Base-by-base conservation (phyloP, 2,329 filamentous ascomycete genomes). In the Pseudogymnoascus sp. region DNA sequence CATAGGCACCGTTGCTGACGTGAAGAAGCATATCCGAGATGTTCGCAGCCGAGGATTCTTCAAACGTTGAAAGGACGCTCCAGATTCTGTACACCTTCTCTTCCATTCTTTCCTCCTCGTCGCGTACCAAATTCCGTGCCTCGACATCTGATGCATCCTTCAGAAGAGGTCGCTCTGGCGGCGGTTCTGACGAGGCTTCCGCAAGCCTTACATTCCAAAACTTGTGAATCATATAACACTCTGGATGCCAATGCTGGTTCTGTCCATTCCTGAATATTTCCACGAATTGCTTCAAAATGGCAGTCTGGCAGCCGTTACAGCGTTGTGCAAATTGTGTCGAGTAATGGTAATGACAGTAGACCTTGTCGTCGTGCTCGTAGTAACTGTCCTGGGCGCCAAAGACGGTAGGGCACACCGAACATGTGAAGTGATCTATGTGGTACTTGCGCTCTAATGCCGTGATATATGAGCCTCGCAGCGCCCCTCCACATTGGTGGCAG, bases 151-250 rank as follows among this genome's bases (percentile, higher is more conserved):
- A 86, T 66, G 86, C 80, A 41, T 77, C 76, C 60, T 83, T 80
- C 35, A 68, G 21, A 33, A 64, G 59, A 7, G 65, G 67, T 13
- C 64, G 21, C 68, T 67, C 25, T 67, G 55, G 33, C 72, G 9
- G 25, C 7, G 77, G 73, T 61, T 84, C 81, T 17, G 74, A 65
- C 6, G 69, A 71, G 4, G 61, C 48, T 5, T 60, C 51, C 29
- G 72, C 72, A 38, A 99, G 80, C 60, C 94, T 87, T 64, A 99
- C 94, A 73, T 97, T 99, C 94, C 94, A 99, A 76, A 97, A 99
- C 72, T 99, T 99, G 78, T 99, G 94, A 66, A 99, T 99, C 94
- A 99, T 99, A 76, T 99, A 99, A 76, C 94, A 99, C 76, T 99
- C 94, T 1, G 94, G 94, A 73, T 99, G 94, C 94, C 94, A 99